phyloP scores from a whole-genome alignment of 225 moss, liverwort and hornwort genomes.

The Polytrichum formosum region DNA sequence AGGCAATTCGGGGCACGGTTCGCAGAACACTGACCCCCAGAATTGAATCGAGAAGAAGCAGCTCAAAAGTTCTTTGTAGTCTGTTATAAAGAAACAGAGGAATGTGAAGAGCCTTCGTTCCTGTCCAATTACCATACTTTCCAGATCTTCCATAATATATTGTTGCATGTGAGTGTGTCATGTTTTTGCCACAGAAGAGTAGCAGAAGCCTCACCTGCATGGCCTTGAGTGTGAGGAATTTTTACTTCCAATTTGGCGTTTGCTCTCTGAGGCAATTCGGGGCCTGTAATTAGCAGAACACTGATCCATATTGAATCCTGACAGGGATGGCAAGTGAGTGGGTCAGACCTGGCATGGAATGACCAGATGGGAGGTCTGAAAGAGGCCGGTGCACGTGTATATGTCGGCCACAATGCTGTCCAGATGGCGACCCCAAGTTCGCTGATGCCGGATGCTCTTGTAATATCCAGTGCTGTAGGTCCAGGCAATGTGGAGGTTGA shows the following conservation, averaged over 20 bases:
- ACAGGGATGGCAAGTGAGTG: conserved; percentile 94
- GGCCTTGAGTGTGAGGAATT: too few relatives aligned
- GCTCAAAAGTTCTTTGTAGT: too few relatives aligned
- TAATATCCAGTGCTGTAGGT: conserved; percentile 63
- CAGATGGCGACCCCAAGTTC: conserved; percentile 24
- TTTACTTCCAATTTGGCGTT: background rate
- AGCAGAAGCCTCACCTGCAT: too few relatives aligned
- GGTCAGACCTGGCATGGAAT: conserved; percentile 69
- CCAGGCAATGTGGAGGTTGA: conserved; percentile 78
- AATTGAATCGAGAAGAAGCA: background rate
- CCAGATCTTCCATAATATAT: background rate
- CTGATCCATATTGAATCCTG: background rate
- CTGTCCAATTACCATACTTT: background rate
- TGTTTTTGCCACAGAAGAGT: too few relatives aligned
- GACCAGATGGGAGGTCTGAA: conserved; percentile 33
- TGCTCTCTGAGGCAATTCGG: background rate
- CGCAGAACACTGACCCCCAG: too few relatives aligned
- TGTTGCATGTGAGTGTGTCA: background rate
- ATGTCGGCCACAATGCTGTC: conserved; percentile 62
- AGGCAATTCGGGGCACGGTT: too few relatives aligned
- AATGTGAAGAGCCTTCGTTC: too few relatives aligned
- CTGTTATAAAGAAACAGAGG: too few relatives aligned
- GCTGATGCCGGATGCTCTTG: conserved; percentile 53
- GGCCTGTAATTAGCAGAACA: background rate
- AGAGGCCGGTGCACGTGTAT: conserved; percentile 66